Conservation (phyloP, 2,329 filamentous ascomycete genomes). For the Pseudogymnoascus sp. region DNA sequence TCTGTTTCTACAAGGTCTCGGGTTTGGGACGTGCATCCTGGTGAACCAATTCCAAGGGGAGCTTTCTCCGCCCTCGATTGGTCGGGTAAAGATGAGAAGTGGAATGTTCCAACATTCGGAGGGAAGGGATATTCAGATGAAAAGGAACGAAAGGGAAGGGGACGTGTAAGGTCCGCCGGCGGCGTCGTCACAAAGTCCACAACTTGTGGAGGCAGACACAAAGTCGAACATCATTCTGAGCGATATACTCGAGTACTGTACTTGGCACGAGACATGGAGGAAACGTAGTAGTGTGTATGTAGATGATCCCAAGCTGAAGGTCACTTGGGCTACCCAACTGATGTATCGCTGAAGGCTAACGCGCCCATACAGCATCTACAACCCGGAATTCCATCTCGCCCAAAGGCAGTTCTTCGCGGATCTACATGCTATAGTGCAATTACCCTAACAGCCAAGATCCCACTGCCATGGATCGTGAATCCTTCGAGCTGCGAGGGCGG, state of each 20-base stretch:
- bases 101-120: neutral
- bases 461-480: slow-evolving; percentile 2
- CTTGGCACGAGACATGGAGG: slow-evolving; percentile 2
- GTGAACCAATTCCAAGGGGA: neutral
- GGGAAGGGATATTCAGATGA: neutral
- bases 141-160: neutral
- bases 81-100: neutral
- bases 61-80: neutral
- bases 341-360: slow-evolving; percentile 1
- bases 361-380: slow-evolving; percentile 3
- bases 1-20: neutral
- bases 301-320: neutral
- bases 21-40: neutral
- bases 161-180: neutral
- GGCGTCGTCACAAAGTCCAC: neutral
- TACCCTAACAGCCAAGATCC: slow-evolving; percentile 5
- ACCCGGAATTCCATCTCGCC: slow-evolving; percentile 3
- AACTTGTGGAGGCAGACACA: neutral
- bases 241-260: neutral
- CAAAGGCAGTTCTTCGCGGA: neutral
- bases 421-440: neutral
- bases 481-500: neutral
- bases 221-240: neutral
- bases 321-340: neutral
- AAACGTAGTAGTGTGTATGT: neutral